Conservation (phyloP, 1,284 basidiomycete genomes). For the Cutaneotrichosporon sp. region DNA sequence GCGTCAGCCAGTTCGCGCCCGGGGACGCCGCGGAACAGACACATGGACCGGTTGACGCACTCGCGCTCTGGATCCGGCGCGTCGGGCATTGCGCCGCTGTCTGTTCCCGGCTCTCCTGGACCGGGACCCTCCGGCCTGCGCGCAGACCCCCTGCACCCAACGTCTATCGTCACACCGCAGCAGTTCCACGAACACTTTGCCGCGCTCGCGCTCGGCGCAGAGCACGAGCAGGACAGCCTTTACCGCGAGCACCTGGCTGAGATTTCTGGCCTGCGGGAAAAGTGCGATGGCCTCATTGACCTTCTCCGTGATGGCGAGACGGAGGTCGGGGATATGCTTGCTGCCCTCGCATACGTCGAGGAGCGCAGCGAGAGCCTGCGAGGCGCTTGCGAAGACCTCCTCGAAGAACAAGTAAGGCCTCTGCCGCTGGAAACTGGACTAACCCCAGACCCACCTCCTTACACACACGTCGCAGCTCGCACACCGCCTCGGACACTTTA, state of each 20-base stretch:
- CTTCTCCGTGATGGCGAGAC: conserved; percentile 64
- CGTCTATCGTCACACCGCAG: conserved; percentile 73
- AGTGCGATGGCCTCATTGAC: conserved; percentile 65
- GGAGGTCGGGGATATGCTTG: conserved; percentile 73
- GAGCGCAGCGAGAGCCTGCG: conserved; percentile 79
- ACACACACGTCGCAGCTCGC: conserved; percentile 72
- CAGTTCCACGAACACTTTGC: conserved; percentile 94
- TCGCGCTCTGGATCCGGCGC: conserved; percentile 11
- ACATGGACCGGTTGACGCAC: conserved; percentile 1
- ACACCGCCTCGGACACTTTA: conserved; percentile 77
- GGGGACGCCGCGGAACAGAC: conserved; percentile 6
- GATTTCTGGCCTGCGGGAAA: conserved; percentile 65
- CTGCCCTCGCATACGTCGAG: conserved; percentile 76
- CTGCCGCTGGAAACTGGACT: background rate
- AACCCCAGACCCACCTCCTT: conserved; percentile 58
- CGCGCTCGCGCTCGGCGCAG: conserved; percentile 74
- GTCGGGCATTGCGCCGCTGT: background rate
- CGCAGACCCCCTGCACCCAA: conserved; percentile 37
- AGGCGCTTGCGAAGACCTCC: conserved; percentile 77
- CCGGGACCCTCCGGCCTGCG: conserved; percentile 1
- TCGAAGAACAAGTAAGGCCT: conserved; percentile 72
- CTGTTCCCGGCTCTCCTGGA: conserved; percentile 10
- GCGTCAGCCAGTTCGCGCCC: conserved; percentile 46
- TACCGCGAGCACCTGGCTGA: conserved; percentile 74
- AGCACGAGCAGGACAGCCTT: conserved; percentile 83